These are phyloP conservation scores for Candida parachauliodes DNA, from an alignment of 805 yeast genomes.

Conservation along the genomic window DNA sequence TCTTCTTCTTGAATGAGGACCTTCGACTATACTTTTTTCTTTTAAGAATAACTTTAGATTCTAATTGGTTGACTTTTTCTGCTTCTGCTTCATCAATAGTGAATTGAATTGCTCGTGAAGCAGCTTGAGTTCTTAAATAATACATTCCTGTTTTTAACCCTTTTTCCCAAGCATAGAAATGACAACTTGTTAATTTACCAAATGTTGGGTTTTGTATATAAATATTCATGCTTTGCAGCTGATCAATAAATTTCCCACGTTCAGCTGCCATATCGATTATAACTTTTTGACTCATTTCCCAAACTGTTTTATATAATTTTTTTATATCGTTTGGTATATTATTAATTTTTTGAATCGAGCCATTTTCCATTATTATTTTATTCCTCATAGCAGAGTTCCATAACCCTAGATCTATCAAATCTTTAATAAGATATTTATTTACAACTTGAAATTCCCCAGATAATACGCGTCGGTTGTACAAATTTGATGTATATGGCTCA, in stretches of 20 bases:
- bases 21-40: slow-evolving; percentile 21
- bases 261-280: slow-evolving; percentile 86
- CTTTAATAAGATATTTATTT: slow-evolving; percentile 79
- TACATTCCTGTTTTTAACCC: slow-evolving; percentile 40
- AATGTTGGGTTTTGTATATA: slow-evolving; percentile 34
- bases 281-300: slow-evolving; percentile 89
- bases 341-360: slow-evolving; percentile 78
- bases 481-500: slow-evolving; percentile 92
- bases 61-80: slow-evolving; percentile 6
- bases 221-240: slow-evolving; percentile 45
- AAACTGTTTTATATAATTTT: slow-evolving; percentile 84
- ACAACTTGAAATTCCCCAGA: slow-evolving; percentile 95
- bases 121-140: slow-evolving; percentile 37
- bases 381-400: slow-evolving; percentile 83
- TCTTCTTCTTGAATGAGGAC: slow-evolving; percentile 7
- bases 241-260: slow-evolving; percentile 65
- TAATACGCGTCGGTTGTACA: slow-evolving; percentile 83
- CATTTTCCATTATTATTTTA: slow-evolving; percentile 69
- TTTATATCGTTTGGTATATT: slow-evolving; percentile 73
- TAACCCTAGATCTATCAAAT: slow-evolving; percentile 73
- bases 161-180: slow-evolving; percentile 39
- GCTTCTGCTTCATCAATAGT: slow-evolving; percentile 20
- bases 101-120: slow-evolving; percentile 37
- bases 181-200: slow-evolving; percentile 41
- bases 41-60: slow-evolving; percentile 5